Evolutionary conservation across 495 filamentous ascomycete genomes (phyloP), one percentile per base, ranked within the genome.

Genomic region (Annulohypoxylon nitens): DNA sequence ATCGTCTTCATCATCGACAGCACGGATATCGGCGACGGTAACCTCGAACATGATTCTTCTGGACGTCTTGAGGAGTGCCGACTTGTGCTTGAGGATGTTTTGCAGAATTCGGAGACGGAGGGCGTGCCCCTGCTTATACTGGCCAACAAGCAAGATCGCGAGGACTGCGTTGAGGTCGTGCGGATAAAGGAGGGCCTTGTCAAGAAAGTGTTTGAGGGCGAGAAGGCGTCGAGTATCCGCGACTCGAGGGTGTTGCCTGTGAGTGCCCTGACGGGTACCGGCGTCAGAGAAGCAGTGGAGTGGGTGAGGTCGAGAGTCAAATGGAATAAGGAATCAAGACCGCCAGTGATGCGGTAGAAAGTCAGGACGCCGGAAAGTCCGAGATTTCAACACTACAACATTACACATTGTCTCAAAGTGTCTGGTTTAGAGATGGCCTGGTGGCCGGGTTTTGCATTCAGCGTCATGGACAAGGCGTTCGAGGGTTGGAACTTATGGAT

Each of bases 1-100:
- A 97, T 99, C 77, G 93, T 99, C 62, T 99, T 98, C 79, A 92
- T 99, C 43, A 93, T 98, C 75, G 96, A 99, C 83, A 93, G 90
- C 72, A 92, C 93, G 54, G 96, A 99, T 77, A 89, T 98, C 47
- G 94, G 94, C 37, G 92, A 95, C 77, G 91, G 87, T 57, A 88
- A 91, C 59, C 81, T 94, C 23, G 88, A 88, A 4, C 81, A 84
- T 50, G 86, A 87, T 57, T 62, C 81, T 86, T 63, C 83, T 82
- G 75, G 93, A 0, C 84, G 96, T 43, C 83, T 99, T 14, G 92
- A 93, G 33, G 94, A 97, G 82, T 97, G 94, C 78, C 86, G 90
- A n/a, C 84, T 93, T 64, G 94, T 98, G 54, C 84, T 98, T 9
- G 95, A 97, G 79, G 88, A 90, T 75, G 95, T 98, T 43, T 85